A percentile compares a stretch with the other conserved stretches of the same genome.
Conservation (phyloP, 306 rosid species). For the Acacia crassicarpa region DNA sequence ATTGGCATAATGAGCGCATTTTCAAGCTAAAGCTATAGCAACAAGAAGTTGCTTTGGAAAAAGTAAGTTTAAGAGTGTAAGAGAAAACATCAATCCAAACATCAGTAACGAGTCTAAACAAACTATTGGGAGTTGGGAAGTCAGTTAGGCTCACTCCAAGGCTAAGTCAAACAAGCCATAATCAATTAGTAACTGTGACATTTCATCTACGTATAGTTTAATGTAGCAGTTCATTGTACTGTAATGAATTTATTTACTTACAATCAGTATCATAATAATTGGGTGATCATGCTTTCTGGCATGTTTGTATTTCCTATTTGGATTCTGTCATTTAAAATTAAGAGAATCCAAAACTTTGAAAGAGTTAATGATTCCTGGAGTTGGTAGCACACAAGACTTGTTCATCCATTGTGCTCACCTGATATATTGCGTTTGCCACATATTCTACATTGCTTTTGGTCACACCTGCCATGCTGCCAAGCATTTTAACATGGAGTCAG, state of each 20-base stretch:
- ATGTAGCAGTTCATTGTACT: background rate
- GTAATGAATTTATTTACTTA: background rate
- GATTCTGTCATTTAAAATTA: background rate
- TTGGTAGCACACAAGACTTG: background rate
- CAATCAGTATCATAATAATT: background rate
- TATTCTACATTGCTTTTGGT: constrained; percentile 39
- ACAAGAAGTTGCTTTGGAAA: no score
- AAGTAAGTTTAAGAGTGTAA: no score
- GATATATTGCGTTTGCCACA: constrained; percentile 42
- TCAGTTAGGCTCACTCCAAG: no score
- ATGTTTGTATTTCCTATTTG: background rate
- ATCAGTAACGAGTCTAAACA: no score
- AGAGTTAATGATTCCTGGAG: background rate
- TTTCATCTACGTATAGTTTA: background rate
- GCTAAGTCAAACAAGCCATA: no score
- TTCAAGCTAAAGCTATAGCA: no score
- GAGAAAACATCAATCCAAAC: no score
- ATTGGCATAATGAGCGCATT: no score
- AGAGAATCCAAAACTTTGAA: background rate
- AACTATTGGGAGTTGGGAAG: no score
- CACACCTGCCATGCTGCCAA: constrained; percentile 79
- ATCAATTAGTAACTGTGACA: background rate
- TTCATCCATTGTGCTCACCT: constrained; percentile 27
- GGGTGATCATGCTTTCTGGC: background rate
- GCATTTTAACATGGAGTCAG: constrained; percentile 22